Conservation (phyloP, 306 rosid genomes). For the Sicyos baderoa region DNA sequence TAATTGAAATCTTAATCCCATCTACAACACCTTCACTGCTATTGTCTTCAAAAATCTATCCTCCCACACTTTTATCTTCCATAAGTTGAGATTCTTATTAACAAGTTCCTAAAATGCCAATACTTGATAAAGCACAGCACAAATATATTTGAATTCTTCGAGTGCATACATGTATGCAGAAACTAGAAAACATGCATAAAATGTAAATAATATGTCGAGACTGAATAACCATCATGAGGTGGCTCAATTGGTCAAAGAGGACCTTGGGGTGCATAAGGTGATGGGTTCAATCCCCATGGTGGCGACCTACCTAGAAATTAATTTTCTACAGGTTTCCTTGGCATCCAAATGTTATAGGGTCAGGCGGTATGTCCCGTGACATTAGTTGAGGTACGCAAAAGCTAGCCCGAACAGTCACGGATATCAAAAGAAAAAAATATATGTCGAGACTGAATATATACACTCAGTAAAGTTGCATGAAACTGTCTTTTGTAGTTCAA, state of each 20-base stretch:
- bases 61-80: neutral
- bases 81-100: neutral
- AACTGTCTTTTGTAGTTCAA: neutral
- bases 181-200: neutral
- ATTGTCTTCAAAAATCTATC: neutral
- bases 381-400: too few species aligned
- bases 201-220: constrained; percentile 2
- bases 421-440: too few species aligned
- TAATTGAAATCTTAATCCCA: neutral
- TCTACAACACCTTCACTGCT: neutral
- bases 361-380: too few species aligned
- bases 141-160: neutral
- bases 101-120: neutral
- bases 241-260: too few species aligned
- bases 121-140: neutral
- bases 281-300: too few species aligned
- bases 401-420: too few species aligned
- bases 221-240: too few species aligned
- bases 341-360: too few species aligned
- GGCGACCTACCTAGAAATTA: too few species aligned
- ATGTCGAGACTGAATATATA: neutral
- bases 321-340: too few species aligned
- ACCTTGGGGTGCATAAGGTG: too few species aligned
- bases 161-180: neutral
- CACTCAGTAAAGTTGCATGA: neutral